phyloP scores from a whole-genome alignment of 73 alveolate genomes.

The Tetrahymena borealis region DNA sequence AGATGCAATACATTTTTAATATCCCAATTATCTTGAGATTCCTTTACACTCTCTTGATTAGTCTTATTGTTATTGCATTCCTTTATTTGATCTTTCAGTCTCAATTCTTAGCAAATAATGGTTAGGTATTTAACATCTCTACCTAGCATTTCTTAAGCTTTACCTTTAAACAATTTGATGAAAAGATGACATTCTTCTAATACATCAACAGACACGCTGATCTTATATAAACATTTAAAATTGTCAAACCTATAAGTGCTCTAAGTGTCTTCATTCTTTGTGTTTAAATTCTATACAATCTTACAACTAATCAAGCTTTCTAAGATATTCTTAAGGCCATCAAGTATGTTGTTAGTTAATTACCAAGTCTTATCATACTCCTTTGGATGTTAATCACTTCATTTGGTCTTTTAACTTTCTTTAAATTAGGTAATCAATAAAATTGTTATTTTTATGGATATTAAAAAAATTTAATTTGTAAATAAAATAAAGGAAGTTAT shows the following conservation, averaged over 20 bases:
- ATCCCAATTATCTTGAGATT: neutral
- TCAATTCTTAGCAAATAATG: neutral
- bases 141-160: neutral
- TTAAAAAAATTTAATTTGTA: neutral
- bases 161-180: neutral
- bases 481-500: neutral
- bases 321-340: neutral
- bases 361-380: neutral
- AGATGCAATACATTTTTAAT: neutral
- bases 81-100: neutral
- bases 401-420: neutral
- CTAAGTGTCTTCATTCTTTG: neutral
- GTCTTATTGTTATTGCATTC: neutral
- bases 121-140: neutral
- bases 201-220: neutral
- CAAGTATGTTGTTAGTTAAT: neutral
- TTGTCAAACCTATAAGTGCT: neutral
- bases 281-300: neutral
- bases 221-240: neutral
- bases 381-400: neutral
- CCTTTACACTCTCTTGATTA: neutral
- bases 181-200: neutral
- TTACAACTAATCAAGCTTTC: neutral
- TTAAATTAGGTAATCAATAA: neutral
- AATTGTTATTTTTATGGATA: neutral